Percentiles rank a stretch among this genome's conserved stretches.
These are phyloP conservation scores for Ophiocordyceps camponoti-rufipedis DNA, from an alignment of 2,329 filamentous ascomycete species.

Conservation along the genomic window DNA sequence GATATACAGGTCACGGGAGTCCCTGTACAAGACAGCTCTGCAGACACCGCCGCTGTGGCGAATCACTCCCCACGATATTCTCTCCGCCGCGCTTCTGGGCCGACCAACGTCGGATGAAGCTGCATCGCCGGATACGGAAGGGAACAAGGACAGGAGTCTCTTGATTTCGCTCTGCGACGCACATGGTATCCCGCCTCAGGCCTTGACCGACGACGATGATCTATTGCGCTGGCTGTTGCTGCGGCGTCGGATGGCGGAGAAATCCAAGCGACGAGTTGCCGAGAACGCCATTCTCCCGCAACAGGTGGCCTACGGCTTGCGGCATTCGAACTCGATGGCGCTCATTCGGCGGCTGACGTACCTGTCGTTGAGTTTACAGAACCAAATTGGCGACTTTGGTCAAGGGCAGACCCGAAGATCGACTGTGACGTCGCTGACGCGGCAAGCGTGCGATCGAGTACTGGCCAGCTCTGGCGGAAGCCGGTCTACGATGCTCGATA, in stretches of 20 bases:
- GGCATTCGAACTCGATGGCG: constrained; percentile 8
- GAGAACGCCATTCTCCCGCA: constrained; percentile 1
- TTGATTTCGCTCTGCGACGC: constrained; percentile 4
- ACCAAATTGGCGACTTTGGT: constrained; percentile 6
- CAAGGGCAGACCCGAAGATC: not conserved
- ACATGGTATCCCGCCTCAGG: constrained; percentile 14
- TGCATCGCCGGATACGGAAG: not conserved
- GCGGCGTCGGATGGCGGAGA: constrained; percentile 6
- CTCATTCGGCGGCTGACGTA: constrained; percentile 14
- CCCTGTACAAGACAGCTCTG: constrained; percentile 8
- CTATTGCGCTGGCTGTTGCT: constrained; percentile 19
- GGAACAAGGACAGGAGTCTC: not conserved
- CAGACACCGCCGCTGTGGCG: constrained; percentile 15
- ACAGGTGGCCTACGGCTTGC: constrained; percentile 7
- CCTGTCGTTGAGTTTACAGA: constrained; percentile 8
- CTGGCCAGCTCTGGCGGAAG: constrained; percentile 2
- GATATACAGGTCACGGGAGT: constrained; percentile 9
- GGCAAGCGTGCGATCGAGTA: constrained; percentile 8
- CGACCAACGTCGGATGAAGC: constrained; percentile 1
- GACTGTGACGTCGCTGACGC: constrained; percentile 7
- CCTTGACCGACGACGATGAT: constrained; percentile 9
- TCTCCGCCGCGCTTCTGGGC: constrained; percentile 18
- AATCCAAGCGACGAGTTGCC: constrained; percentile 1
- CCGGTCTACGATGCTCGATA: constrained; percentile 3
- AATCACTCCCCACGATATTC: constrained; percentile 23